Percentiles rank a stretch among this genome's conserved stretches.
phyloP scores from a whole-genome alignment of 2,329 filamentous ascomycete species.

The Purpureocillium takamizusanense region DNA sequence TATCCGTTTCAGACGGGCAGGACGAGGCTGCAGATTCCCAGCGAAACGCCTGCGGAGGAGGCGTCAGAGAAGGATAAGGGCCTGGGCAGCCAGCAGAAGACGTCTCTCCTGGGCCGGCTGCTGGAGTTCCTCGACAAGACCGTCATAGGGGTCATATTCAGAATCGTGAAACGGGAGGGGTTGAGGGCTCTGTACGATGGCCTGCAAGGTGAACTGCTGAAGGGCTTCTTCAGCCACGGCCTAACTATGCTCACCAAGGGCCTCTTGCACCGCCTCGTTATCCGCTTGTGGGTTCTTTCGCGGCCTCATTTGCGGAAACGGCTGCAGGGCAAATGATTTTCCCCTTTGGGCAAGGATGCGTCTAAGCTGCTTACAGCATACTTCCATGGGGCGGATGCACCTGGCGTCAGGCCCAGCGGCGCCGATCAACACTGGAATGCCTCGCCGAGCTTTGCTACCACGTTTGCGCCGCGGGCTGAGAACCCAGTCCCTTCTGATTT shows the following conservation, averaged over 20 bases:
- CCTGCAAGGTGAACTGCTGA: conserved; percentile 65
- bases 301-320: conserved; percentile 16
- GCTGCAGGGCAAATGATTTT: conserved; percentile 4
- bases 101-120: conserved; percentile 7
- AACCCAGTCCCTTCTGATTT: conserved; percentile 87
- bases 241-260: conserved; percentile 85
- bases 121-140: conserved; percentile 28
- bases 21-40: conserved; percentile 60
- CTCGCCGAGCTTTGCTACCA: conserved; percentile 69
- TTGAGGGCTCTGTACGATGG: conserved; percentile 64
- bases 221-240: conserved; percentile 79
- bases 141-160: conserved; percentile 54
- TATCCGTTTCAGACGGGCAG: conserved; percentile 87
- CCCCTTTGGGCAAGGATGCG: too few relatives aligned
- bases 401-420: too few relatives aligned
- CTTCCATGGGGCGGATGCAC: too few relatives aligned
- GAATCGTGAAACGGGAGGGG: conserved; percentile 56
- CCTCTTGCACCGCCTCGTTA: conserved; percentile 60
- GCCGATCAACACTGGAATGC: conserved; percentile 79
- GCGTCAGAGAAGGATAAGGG: conserved; percentile 6
- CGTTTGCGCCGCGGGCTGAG: conserved; percentile 74
- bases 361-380: too few relatives aligned
- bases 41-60: conserved; percentile 11
- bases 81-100: neutral
- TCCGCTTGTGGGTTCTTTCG: conserved; percentile 59